Evolutionary conservation across 441 rosid genomes (phyloP).

Genomic region (Breynia disticha): DNA sequence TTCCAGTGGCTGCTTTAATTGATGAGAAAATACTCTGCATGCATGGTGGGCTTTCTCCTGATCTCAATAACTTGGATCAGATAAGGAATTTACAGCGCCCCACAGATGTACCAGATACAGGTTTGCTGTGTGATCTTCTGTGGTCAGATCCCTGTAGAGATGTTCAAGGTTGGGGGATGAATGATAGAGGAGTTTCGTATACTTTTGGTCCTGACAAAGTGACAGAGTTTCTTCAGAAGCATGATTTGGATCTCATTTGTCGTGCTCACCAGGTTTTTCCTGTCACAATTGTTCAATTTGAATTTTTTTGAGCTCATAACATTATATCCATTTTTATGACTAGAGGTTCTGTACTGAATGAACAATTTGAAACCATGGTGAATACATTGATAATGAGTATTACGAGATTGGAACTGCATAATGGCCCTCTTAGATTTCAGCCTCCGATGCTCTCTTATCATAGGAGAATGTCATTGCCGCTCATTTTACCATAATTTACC

Average conservation of each 20-base stretch:
- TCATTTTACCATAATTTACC: no score
- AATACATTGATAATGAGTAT: not conserved
- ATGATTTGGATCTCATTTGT: slow-evolving; percentile 59
- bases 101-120: slow-evolving; percentile 58
- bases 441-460: no score
- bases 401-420: not conserved
- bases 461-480: no score
- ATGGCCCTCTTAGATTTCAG: no score
- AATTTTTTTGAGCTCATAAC: not conserved
- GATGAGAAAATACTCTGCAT: slow-evolving; percentile 73
- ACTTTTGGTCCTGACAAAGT: slow-evolving; percentile 64
- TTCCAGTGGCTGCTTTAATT: slow-evolving; percentile 66
- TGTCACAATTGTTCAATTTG: slow-evolving; percentile 11
- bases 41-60: slow-evolving; percentile 81
- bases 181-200: slow-evolving; percentile 67
- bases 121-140: slow-evolving; percentile 70
- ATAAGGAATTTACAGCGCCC: slow-evolving; percentile 53
- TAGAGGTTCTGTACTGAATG: slow-evolving; percentile 7
- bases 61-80: slow-evolving; percentile 40
- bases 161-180: slow-evolving; percentile 63
- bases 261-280: slow-evolving; percentile 67
- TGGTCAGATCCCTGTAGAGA: slow-evolving; percentile 74
- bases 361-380: not conserved
- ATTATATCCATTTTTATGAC: not conserved
- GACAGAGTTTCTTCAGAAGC: slow-evolving; percentile 50